These are phyloP conservation scores for Hygrocybe coccinea DNA, from an alignment of 768 basidiomycete species.

Conservation along the genomic window DNA sequence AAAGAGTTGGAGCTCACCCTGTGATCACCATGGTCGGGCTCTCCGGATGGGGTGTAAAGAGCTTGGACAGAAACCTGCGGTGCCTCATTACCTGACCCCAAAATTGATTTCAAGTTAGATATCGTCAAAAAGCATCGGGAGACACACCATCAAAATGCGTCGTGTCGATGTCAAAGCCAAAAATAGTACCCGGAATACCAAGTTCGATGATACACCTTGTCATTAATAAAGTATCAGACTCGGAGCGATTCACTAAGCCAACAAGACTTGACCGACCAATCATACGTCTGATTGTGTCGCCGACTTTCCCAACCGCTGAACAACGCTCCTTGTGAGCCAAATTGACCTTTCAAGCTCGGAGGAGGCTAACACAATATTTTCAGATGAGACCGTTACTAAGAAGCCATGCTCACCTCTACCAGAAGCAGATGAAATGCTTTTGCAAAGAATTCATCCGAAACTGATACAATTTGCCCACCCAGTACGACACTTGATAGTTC, in stretches of 20 bases:
- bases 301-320: conserved; percentile 94
- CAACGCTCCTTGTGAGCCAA: conserved; percentile 91
- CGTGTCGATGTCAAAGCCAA: conserved; percentile 92
- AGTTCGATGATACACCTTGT: conserved; percentile 85
- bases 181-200: conserved; percentile 66
- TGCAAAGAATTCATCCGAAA: conserved; percentile 97
- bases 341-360: conserved; percentile 88
- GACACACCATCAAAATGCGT: conserved; percentile 81
- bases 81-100: conserved; percentile 68
- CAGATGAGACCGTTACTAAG: neutral
- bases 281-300: conserved; percentile 81
- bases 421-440: conserved; percentile 77
- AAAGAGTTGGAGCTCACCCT: conserved; percentile 40
- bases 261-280: conserved; percentile 56
- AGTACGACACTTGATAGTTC: conserved; percentile 87
- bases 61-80: conserved; percentile 76
- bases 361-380: conserved; percentile 56
- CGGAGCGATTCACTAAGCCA: neutral
- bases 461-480: conserved; percentile 66
- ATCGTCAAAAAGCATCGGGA: neutral
- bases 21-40: conserved; percentile 44
- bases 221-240: neutral
- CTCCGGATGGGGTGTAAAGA: conserved; percentile 41
- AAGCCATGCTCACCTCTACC: conserved; percentile 52
- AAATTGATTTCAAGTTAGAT: neutral